Evolutionary conservation across 352 stramenopile genomes (phyloP).

Genomic region (Phytophthora brassicae): DNA sequence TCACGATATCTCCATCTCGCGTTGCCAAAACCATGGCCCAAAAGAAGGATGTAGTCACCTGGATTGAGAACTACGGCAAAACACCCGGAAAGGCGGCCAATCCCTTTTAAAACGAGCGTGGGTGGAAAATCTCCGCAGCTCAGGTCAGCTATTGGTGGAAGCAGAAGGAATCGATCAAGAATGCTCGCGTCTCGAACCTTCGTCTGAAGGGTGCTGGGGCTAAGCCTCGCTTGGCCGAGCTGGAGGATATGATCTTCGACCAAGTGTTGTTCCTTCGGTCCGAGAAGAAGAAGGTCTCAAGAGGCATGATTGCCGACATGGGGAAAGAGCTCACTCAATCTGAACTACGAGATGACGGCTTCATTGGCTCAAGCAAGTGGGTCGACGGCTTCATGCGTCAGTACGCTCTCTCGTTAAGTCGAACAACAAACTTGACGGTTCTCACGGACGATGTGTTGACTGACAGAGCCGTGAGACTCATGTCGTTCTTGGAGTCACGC

Average conservation of each 20-base stretch:
- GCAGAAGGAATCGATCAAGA: background rate
- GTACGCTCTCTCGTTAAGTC: background rate
- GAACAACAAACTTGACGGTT: background rate
- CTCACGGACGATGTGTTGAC: no score
- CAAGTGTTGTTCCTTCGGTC: background rate
- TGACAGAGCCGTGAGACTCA: background rate
- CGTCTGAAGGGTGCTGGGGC: no score
- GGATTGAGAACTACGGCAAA: no score
- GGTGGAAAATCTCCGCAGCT: background rate
- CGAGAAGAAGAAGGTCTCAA: background rate
- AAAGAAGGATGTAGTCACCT: background rate
- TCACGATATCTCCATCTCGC: background rate
- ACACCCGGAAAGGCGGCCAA: no score
- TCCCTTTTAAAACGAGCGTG: background rate
- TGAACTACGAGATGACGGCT: background rate
- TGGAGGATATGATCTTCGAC: background rate
- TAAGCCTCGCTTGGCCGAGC: background rate
- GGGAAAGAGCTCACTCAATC: background rate
- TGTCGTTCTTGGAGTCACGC: background rate
- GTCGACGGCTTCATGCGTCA: background rate
- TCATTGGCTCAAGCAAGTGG: background rate
- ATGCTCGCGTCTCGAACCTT: no score
- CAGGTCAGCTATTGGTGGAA: background rate
- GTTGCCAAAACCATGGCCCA: background rate
- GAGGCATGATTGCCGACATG: no score